Evolutionary conservation across 495 filamentous ascomycete genomes (phyloP).

Genomic region (Neurospora sp.): DNA sequence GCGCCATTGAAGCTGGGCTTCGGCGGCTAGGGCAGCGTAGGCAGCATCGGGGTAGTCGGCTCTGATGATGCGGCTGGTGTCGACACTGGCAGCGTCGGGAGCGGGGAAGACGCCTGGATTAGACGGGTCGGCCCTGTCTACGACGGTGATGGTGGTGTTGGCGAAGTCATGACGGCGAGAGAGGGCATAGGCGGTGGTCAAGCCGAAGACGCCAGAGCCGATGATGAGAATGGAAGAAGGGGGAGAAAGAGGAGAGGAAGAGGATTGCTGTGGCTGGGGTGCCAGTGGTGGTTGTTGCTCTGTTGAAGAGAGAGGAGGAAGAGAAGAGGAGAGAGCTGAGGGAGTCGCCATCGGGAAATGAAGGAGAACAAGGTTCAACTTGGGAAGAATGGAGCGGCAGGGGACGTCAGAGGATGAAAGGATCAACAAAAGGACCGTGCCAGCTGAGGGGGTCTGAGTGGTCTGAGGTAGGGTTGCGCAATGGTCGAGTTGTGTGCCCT

Average conservation of each 20-base stretch:
- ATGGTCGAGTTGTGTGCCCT: not conserved
- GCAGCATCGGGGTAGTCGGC: constrained; percentile 68
- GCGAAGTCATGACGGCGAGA: constrained; percentile 43
- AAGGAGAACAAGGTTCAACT: not conserved
- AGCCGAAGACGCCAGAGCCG: constrained; percentile 69
- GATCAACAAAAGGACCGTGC: not conserved
- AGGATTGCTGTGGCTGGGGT: constrained; percentile 1
- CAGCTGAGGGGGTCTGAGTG: not conserved
- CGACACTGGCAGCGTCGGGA: constrained; percentile 60
- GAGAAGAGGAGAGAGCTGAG: constrained; percentile 4
- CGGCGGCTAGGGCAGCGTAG: constrained; percentile 58
- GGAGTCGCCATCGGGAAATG: not conserved
- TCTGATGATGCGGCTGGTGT: constrained; percentile 69
- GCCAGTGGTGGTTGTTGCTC: not conserved
- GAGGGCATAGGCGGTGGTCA: constrained; percentile 58
- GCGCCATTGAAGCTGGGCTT: constrained; percentile 65
- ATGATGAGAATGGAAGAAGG: constrained; percentile 58
- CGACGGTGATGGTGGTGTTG: constrained; percentile 48
- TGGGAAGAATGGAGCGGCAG: not conserved
- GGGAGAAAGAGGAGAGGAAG: constrained; percentile 9
- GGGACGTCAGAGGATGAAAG: not conserved
- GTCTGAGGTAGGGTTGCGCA: not conserved
- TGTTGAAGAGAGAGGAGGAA: constrained; percentile 2
- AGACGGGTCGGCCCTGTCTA: constrained; percentile 51
- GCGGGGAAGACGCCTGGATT: constrained; percentile 45